Evolutionary conservation across 192 early-diverging fungal genomes (phyloP).

Genomic region (Dispira parvispora): DNA sequence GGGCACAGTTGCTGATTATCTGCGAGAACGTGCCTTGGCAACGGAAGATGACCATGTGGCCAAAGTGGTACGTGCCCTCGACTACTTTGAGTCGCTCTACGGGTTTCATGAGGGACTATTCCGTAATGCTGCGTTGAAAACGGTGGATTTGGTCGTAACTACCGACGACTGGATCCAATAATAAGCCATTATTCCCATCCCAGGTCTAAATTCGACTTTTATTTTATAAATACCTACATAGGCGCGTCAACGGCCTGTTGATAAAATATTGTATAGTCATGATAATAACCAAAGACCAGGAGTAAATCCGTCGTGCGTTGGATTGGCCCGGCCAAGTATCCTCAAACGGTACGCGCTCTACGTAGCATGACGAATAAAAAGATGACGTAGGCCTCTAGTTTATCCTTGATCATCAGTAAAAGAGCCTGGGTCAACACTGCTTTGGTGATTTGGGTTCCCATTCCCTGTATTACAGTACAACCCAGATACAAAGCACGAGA

Average conservation of each 20-base stretch:
- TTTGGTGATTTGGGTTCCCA: constrained; percentile 94
- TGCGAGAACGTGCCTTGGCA: background rate
- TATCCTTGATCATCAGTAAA: constrained; percentile 90
- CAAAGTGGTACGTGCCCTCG: constrained; percentile 1
- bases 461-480: constrained; percentile 64
- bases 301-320: background rate
- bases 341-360: no score
- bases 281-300: background rate
- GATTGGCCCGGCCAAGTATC: no score
- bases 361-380: constrained; percentile 30
- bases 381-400: constrained; percentile 59
- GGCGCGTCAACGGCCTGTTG: background rate
- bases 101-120: background rate
- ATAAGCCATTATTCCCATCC: no score
- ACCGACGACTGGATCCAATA: background rate
- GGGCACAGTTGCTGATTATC: background rate
- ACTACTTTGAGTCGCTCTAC: background rate
- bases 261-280: background rate
- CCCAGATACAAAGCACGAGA: constrained; percentile 12
- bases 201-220: no score
- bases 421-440: constrained; percentile 99
- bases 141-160: background rate
- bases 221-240: no score
- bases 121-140: background rate
- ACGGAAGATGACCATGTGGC: background rate